phyloP scores from a whole-genome alignment of 2,329 filamentous ascomycete species.

The Colletotrichum noveboracense region DNA sequence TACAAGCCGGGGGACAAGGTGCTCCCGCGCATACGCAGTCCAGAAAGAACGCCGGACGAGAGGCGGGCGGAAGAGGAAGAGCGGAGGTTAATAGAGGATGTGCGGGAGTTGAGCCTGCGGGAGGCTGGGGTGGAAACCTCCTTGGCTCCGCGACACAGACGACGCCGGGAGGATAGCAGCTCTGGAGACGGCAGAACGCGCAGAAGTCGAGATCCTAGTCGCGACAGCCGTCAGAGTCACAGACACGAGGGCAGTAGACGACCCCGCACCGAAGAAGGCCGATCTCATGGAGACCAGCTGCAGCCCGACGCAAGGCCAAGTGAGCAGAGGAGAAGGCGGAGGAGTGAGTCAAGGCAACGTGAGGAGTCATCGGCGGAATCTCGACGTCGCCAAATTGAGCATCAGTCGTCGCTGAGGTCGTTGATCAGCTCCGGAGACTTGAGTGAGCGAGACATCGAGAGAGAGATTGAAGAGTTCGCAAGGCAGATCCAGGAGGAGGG shows the following conservation, averaged over 20 bases:
- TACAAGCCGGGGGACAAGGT: slow-evolving; percentile 87
- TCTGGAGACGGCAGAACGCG: slow-evolving; percentile 12
- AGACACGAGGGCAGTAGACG: slow-evolving; percentile 35
- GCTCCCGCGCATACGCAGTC: slow-evolving; percentile 64
- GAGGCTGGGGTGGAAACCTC: slow-evolving; percentile 61
- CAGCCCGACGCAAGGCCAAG: slow-evolving; percentile 40
- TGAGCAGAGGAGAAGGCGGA: slow-evolving; percentile 39
- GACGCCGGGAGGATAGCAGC: slow-evolving; percentile 24
- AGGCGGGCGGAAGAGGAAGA: slow-evolving; percentile 68
- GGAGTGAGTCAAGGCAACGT: slow-evolving; percentile 51
- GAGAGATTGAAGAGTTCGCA: slow-evolving; percentile 89
- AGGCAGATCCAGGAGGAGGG: slow-evolving; percentile 89
- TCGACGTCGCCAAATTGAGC: slow-evolving; percentile 71
- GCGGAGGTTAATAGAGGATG: slow-evolving; percentile 71
- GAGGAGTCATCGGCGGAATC: slow-evolving; percentile 39
- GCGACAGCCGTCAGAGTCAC: slow-evolving; percentile 25
- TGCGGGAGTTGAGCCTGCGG: slow-evolving; percentile 75
- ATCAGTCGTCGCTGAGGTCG: slow-evolving; percentile 87
- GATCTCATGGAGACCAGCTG: slow-evolving; percentile 41
- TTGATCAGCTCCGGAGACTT: slow-evolving; percentile 81
- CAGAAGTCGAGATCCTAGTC: slow-evolving; percentile 22
- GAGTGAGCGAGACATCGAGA: slow-evolving; percentile 79
- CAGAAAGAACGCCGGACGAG: slow-evolving; percentile 58
- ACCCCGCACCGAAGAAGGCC: slow-evolving; percentile 30
- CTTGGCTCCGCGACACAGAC: slow-evolving; percentile 27